Evolutionary conservation across 148 eudicot species (phyloP).

Genomic region (Rhododendron molle): DNA sequence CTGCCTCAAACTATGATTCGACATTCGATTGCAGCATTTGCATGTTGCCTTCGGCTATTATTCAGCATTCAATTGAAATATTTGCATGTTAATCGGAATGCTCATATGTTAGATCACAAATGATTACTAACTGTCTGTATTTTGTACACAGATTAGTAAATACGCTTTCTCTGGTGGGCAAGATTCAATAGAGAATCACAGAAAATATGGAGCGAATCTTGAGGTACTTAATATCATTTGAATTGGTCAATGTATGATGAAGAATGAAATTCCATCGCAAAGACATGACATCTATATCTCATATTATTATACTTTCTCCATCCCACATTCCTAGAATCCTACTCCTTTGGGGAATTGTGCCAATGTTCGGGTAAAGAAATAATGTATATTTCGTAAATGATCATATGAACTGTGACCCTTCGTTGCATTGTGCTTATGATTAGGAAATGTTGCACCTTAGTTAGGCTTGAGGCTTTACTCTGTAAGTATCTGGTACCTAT

Average conservation of each 20-base stretch:
- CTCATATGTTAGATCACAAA: not conserved
- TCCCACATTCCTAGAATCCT: not conserved
- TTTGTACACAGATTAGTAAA: conserved; percentile 55
- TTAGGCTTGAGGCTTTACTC: not conserved
- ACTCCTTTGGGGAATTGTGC: not conserved
- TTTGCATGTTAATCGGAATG: not conserved
- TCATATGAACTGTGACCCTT: not conserved
- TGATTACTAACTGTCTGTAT: not conserved
- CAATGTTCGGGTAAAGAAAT: not conserved
- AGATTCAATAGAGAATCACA: conserved; percentile 87
- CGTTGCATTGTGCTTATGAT: not conserved
- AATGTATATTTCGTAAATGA: not conserved
- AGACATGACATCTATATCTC: not conserved
- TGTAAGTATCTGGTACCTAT: not conserved
- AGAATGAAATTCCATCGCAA: not conserved
- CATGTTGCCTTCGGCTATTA: not conserved
- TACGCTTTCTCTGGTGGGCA: conserved; percentile 99
- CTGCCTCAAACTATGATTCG: not conserved
- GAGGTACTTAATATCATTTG: conserved; percentile 46
- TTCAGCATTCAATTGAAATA: not conserved
- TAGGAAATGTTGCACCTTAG: not conserved
- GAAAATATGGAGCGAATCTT: conserved; percentile 83
- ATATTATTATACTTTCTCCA: not conserved
- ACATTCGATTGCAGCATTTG: not conserved
- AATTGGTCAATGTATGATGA: not conserved